Evolutionary conservation across 768 basidiomycete species (phyloP).

Genomic region (Lyophyllum shimeji): DNA sequence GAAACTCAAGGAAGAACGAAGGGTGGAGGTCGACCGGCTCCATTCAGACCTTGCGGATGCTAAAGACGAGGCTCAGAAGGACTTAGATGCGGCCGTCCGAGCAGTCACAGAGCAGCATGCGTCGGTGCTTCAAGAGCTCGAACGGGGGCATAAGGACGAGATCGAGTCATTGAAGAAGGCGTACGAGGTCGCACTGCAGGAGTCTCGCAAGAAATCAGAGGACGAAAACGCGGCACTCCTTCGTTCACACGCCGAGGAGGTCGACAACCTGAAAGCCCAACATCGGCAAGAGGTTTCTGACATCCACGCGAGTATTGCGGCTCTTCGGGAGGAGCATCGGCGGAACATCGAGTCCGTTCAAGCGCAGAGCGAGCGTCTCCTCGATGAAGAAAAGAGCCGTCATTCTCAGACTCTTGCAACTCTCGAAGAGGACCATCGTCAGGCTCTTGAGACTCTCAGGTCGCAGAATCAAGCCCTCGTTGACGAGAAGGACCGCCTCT

Average conservation of each 20-base stretch:
- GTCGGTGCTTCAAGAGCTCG: slow-evolving; percentile 50
- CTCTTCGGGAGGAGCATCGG: slow-evolving; percentile 35
- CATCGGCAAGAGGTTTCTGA: slow-evolving; percentile 47
- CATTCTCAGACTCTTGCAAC: slow-evolving; percentile 48
- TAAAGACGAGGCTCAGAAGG: slow-evolving; percentile 47
- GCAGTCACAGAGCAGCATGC: slow-evolving; percentile 57
- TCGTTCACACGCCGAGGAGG: slow-evolving; percentile 37
- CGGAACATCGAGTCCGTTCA: slow-evolving; percentile 35
- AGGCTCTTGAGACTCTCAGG: slow-evolving; percentile 32
- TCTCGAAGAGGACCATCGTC: slow-evolving; percentile 45
- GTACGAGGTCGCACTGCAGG: slow-evolving; percentile 43
- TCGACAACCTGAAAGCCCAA: slow-evolving; percentile 38
- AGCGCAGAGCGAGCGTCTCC: slow-evolving; percentile 31
- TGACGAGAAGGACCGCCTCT: slow-evolving; percentile 6
- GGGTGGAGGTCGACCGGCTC: slow-evolving; percentile 49
- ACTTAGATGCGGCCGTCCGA: slow-evolving; percentile 48
- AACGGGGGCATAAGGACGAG: slow-evolving; percentile 57
- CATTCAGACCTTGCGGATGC: slow-evolving; percentile 40
- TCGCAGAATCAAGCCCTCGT: slow-evolving; percentile 7
- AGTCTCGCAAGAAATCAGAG: slow-evolving; percentile 25
- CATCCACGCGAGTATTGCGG: slow-evolving; percentile 38
- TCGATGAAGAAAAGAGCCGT: slow-evolving; percentile 47
- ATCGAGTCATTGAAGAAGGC: slow-evolving; percentile 44
- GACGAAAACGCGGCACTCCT: slow-evolving; percentile 27
- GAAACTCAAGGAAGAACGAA: slow-evolving; percentile 54